Evolutionary conservation across 2,329 filamentous ascomycete species (phyloP).

Genomic region (Davidsoniella australis): DNA sequence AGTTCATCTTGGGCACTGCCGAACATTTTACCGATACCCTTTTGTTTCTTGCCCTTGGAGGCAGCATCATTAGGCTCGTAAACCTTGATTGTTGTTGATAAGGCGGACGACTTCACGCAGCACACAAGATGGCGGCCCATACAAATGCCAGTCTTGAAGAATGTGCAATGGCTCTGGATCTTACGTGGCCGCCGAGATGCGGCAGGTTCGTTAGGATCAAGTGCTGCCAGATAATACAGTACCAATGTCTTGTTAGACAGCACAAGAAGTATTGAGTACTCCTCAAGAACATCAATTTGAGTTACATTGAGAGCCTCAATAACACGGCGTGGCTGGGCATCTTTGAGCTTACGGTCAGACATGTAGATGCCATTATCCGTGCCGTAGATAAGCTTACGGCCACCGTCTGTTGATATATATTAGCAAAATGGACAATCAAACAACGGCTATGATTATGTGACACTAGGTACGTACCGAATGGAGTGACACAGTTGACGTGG

Average conservation of each 20-base stretch:
- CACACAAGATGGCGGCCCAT: conserved; percentile 87
- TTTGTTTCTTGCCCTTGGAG: conserved; percentile 87
- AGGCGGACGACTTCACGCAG: conserved; percentile 82
- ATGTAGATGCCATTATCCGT: conserved; percentile 90
- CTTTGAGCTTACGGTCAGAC: conserved; percentile 77
- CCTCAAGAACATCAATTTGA: conserved; percentile 89
- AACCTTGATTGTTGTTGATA: conserved; percentile 97
- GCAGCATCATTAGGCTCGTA: conserved; percentile 93
- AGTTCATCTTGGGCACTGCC: conserved; percentile 82
- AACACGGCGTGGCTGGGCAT: conserved; percentile 62
- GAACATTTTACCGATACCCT: conserved; percentile 90
- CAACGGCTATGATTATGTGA: not conserved
- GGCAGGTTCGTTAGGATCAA: conserved; percentile 69
- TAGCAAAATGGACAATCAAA: conserved; percentile 12
- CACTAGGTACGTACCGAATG: conserved; percentile 50
- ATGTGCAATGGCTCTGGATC: conserved; percentile 93
- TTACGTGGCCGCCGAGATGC: conserved; percentile 79
- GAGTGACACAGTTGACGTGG: conserved; percentile 85
- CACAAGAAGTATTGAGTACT: conserved; percentile 81
- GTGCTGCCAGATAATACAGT: conserved; percentile 72
- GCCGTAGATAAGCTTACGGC: conserved; percentile 82
- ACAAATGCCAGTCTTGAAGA: conserved; percentile 95
- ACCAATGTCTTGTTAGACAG: conserved; percentile 84
- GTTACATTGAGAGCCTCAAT: conserved; percentile 78
- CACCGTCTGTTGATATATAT: conserved; percentile 48